A percentile compares a stretch with the other conserved stretches of the same genome.
phyloP scores from a whole-genome alignment of 139 green algal genomes.

The Chlamydomonas sp. region DNA sequence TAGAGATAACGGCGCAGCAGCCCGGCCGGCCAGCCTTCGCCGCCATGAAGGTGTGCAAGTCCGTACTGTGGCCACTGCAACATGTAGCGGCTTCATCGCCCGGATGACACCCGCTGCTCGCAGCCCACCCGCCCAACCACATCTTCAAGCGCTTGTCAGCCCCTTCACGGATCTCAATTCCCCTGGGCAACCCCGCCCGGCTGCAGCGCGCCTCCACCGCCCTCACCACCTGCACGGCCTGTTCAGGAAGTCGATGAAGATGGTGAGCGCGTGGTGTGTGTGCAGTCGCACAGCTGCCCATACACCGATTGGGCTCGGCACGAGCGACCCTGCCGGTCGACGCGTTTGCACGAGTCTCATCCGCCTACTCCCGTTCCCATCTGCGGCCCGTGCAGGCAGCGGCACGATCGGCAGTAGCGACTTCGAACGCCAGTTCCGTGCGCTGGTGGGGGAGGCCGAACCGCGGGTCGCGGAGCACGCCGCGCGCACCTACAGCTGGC shows the following conservation, averaged over 20 bases:
- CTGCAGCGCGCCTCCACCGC: conserved; percentile 75
- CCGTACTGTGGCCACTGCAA: no score
- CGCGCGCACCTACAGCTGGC: background rate
- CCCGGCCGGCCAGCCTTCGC: conserved; percentile 74
- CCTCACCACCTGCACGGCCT: conserved; percentile 68
- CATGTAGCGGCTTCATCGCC: no score
- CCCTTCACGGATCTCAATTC: background rate
- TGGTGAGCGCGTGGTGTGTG: conserved; percentile 52
- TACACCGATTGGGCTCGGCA: no score
- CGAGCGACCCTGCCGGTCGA: no score
- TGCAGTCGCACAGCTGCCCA: no score
- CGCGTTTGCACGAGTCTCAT: no score
- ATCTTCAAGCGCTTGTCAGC: no score
- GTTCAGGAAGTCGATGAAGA: conserved; percentile 76
- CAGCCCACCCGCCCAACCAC: no score
- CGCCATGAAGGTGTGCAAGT: conserved; percentile 76
- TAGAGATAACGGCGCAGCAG: conserved; percentile 68
- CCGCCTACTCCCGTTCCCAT: no score
- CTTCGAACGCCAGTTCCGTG: conserved; percentile 29
- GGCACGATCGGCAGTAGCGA: no score
- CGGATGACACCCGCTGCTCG: no score
- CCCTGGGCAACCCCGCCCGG: conserved; percentile 81
- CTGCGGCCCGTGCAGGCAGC: no score
- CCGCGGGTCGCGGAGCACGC: background rate
- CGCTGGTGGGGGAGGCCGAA: conserved; percentile 6